Evolutionary conservation across 2,329 filamentous ascomycete genomes (phyloP), one percentile per base, ranked within the genome.

Genomic region (Sarocladium brachiariae): DNA sequence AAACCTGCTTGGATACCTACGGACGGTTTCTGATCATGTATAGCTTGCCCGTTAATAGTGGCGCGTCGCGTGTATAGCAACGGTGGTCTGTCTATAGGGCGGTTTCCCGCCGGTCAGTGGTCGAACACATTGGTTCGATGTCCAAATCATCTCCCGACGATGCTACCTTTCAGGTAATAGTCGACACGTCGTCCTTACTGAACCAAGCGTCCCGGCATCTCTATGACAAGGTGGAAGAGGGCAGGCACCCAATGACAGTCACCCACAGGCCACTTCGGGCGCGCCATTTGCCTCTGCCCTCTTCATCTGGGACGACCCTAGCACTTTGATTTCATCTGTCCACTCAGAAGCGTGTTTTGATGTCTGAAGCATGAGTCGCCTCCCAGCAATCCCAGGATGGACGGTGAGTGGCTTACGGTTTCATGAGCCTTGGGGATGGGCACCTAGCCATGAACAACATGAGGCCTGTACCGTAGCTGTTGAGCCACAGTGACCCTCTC

Each of bases 91-190:
- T 10, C 21, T n/a, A 8, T 8, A 19, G 3, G 11, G 27, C 23
- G n/a, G 39, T 23, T 23, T 23, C n/a, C n/a, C n/a, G n/a, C n/a
- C n/a, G 34, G 16, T 7, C 11, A 37, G 16, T 18, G 21, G 18
- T 14, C 43, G 7, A 47, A 5, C n/a, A n/a, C 24, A 19, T 31
- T 25, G 43, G 25, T 25, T 31, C 25, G 43, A 47, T 47, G 43
- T 33, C 43, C 5, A 47, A 31, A 33, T 47, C 43, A 47, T 19
- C 27, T 47, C 43, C 43, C 43, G 25, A 47, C 43, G 21, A 47
- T 47, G 27, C 43, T 47, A 47, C 43, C 43, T 33, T 47, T 47
- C 43, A 47, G 43, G 43, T 47, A 47, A 47, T 33, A 47, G 21
- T 33, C n/a, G n/a, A 47, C 27, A 30, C 13, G 27, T 13, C 43